Percentiles rank a stretch among this genome's conserved stretches.
Evolutionary conservation across 371 early-diverging fungal species (phyloP).

Genomic region (Apophysomyces sp.): DNA sequence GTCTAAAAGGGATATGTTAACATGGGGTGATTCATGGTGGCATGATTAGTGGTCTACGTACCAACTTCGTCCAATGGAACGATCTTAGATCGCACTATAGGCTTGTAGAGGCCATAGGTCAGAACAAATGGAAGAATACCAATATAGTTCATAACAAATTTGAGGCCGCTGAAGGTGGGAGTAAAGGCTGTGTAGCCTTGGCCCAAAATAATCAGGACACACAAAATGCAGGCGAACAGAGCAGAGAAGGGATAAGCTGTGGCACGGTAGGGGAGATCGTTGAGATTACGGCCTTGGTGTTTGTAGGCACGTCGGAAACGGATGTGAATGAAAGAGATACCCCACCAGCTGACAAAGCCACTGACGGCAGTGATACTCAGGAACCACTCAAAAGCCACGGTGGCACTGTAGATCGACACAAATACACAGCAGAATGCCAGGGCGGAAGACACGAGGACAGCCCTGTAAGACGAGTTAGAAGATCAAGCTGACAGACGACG

Average conservation of each 20-base stretch:
- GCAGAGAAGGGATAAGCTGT: slow-evolving; percentile 65
- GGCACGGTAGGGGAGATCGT: slow-evolving; percentile 69
- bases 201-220: slow-evolving; percentile 51
- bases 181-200: slow-evolving; percentile 38
- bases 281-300: slow-evolving; percentile 60
- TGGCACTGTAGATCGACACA: slow-evolving; percentile 43
- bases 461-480: slow-evolving; percentile 8
- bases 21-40: not conserved
- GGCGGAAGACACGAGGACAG: slow-evolving; percentile 47
- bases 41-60: slow-evolving; percentile 6
- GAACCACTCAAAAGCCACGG: slow-evolving; percentile 65
- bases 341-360: slow-evolving; percentile 74
- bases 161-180: slow-evolving; percentile 19
- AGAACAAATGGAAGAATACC: slow-evolving; percentile 37
- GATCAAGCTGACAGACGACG: not conserved
- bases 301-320: slow-evolving; percentile 76
- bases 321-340: slow-evolving; percentile 67
- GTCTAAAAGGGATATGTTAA: slow-evolving; percentile 11
- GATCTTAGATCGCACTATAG: slow-evolving; percentile 43
- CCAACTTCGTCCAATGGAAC: slow-evolving; percentile 56
- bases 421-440: slow-evolving; percentile 56
- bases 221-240: slow-evolving; percentile 40
- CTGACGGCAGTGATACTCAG: slow-evolving; percentile 66
- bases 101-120: slow-evolving; percentile 39
- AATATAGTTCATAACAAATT: slow-evolving; percentile 27